Base-by-base conservation (phyloP, 495 filamentous ascomycete genomes). In the Aspergillus sparsus region DNA sequence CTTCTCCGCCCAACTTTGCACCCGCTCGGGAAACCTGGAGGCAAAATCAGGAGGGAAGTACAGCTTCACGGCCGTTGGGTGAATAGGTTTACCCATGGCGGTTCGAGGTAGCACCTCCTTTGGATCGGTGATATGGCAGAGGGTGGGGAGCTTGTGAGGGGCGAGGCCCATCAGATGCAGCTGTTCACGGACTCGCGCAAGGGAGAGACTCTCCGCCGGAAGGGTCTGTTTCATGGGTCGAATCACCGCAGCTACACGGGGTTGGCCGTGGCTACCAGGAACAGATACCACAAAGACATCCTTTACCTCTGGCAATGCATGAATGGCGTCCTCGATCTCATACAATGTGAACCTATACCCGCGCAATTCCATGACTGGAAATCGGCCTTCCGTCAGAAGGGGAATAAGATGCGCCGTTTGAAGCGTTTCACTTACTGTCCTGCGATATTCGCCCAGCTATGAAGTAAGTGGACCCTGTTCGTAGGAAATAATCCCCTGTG, bases 121-220 rank as follows among this genome's bases (percentile, higher is more conserved):
- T 7, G 41, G 5, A n/a, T 45, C 41, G 7, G 41, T 45, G 41
- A 45, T 45, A 45, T 45, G 41, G 41, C 41, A 45, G 41, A 45
- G 41, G 16, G 41, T 45, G 41, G 41, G 41, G 13, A 45, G 41
- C 16, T 45, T 45, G 41, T 45, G 16, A n/a, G 41, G 5, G 7
- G 41, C 41, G 41, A 45, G 41, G 13, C 41, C 41, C 41, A 45
- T 45, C 13, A 13, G 41, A n/a, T 15, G 41, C 41, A 45, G 41
- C 41, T 45, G 41, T n/a, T n/a, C 10, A 45, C 41, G 41, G 6
- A 45, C 13, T 5, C 5, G 41, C 5, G 7, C 41, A 45, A 45
- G 41, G 7, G 41, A 45, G 41, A 45, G 41, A n/a, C 41, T 45
- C 7, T 45, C 41, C 16, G 41, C 7, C 13, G 5, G 6, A 5